Percentiles rank a stretch among this genome's conserved stretches.
These are phyloP conservation scores for Chaetoceros tenuissimus DNA, from an alignment of 108 stramenopile species.

Conservation along the genomic window DNA sequence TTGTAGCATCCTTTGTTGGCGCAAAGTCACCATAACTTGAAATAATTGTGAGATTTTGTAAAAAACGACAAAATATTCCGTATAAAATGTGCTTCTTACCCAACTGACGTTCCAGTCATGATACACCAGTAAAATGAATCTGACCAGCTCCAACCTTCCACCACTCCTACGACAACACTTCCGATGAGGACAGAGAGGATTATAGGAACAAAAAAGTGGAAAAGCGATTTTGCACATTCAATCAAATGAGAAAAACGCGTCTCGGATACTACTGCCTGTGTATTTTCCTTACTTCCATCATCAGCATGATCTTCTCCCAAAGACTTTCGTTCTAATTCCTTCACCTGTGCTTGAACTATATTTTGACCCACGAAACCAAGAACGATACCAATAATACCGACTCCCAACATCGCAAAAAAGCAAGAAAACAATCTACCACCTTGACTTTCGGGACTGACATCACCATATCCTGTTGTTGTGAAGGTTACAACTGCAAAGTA, in stretches of 20 bases:
- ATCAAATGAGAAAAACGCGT: too few relatives aligned
- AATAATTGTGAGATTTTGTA: too few relatives aligned
- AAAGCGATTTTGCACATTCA: too few relatives aligned
- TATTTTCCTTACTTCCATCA: too few relatives aligned
- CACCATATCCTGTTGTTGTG: slow-evolving; percentile 34
- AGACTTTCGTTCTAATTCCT: too few relatives aligned
- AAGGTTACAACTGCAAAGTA: slow-evolving; percentile 30
- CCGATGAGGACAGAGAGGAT: slow-evolving; percentile 1
- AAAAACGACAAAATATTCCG: background rate
- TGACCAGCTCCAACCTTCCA: slow-evolving; percentile 6
- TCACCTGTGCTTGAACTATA: slow-evolving; percentile 6
- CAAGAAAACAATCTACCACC: slow-evolving; percentile 12
- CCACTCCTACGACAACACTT: background rate
- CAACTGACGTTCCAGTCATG: too few relatives aligned
- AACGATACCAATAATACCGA: slow-evolving; percentile 10
- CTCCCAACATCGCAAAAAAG: slow-evolving; percentile 11
- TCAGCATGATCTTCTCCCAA: too few relatives aligned
- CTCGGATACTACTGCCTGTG: too few relatives aligned
- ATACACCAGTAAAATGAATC: slow-evolving; percentile 15
- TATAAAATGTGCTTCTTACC: too few relatives aligned
- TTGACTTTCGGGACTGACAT: slow-evolving; percentile 8
- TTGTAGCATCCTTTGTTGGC: slow-evolving; percentile 11
- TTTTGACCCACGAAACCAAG: slow-evolving; percentile 13
- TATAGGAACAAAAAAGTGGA: too few relatives aligned
- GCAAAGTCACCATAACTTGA: slow-evolving; percentile 26